Percentiles rank a stretch among this genome's conserved stretches.
phyloP scores from a whole-genome alignment of 1,284 basidiomycete species.

The Wallemia mellicola region DNA sequence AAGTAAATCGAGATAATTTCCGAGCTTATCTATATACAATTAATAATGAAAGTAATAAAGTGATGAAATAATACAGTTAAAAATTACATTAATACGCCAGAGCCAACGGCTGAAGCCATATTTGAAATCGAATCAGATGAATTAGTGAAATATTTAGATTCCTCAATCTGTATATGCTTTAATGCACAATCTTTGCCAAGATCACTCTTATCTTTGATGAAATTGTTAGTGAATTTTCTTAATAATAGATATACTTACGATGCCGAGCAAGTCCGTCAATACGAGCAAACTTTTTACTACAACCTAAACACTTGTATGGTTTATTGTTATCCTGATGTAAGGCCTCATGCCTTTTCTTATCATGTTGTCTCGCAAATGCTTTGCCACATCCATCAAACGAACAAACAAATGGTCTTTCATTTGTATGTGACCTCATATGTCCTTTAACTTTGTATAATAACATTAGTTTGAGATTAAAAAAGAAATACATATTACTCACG shows the following conservation, averaged over 20 bases:
- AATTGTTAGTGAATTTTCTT: neutral
- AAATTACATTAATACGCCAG: neutral
- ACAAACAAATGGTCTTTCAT: conserved; percentile 53
- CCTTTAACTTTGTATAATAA: conserved; percentile 16
- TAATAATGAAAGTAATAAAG: neutral
- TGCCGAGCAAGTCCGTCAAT: conserved; percentile 52
- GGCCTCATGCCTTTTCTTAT: conserved; percentile 53
- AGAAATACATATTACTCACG: conserved; percentile 6
- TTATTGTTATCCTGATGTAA: conserved; percentile 43
- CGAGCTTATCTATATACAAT: no score
- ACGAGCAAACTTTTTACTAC: conserved; percentile 41
- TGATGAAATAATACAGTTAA: neutral
- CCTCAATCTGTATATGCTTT: neutral
- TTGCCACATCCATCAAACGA: conserved; percentile 58
- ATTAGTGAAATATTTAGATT: neutral
- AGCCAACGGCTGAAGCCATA: neutral
- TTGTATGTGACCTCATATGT: conserved; percentile 50
- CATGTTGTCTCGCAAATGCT: conserved; percentile 53
- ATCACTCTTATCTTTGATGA: neutral
- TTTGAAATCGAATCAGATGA: neutral
- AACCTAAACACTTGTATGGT: conserved; percentile 44
- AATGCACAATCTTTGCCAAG: neutral
- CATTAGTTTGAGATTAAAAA: conserved; percentile 5
- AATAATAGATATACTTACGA: neutral
- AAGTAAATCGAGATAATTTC: no score